Evolutionary conservation across 306 rosid genomes (phyloP), one percentile per base, ranked within the genome.

Genomic region (Cucumis melo): DNA sequence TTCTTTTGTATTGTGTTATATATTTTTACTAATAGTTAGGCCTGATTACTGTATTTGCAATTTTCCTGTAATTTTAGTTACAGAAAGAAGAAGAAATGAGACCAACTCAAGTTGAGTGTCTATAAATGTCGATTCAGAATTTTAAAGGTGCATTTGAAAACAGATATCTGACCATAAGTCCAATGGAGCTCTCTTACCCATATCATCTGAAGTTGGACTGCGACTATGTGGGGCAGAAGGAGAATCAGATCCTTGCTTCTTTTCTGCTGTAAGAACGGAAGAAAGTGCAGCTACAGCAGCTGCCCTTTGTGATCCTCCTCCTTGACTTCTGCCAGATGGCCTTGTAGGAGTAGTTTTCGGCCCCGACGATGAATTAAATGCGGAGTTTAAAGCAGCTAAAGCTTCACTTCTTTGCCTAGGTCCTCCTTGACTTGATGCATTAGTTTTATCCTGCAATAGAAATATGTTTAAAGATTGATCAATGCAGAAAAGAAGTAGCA

Each of bases 281-380:
- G 99, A 94, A 79, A 94, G 99, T 66, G 99, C 99, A 78, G 99
- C 99, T 54, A 94, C 99, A 67, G 99, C 99, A 36, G 97, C 97
- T 72, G 95, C 95, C 82, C 99, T 92, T 83, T 94, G 98, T 58
- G 98, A 90, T 23, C 76, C 74, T 42, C 74, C 74, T 80, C 97
- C 97, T 83, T 86, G 96, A 82, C 86, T 55, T 41, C 80, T 75
- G 20, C 81, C 82, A 76, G 97, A 70, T 55, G 89, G 53, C 83
- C 84, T 85, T 24, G 91, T 82, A 83, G 85, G 17, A 84, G 81
- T 41, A 60, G 68, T 10, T 82, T 85, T 91, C 77, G 71, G 8
- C 70, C 85, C 85, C 1, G 97, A 73, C 36, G 97, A 87, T 77
- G 99, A 84, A 79, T 80, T 88, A 82, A 94, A 94, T 41, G 99